Evolutionary conservation across 257 asterid species (phyloP).

Genomic region (Linaria vulgaris): DNA sequence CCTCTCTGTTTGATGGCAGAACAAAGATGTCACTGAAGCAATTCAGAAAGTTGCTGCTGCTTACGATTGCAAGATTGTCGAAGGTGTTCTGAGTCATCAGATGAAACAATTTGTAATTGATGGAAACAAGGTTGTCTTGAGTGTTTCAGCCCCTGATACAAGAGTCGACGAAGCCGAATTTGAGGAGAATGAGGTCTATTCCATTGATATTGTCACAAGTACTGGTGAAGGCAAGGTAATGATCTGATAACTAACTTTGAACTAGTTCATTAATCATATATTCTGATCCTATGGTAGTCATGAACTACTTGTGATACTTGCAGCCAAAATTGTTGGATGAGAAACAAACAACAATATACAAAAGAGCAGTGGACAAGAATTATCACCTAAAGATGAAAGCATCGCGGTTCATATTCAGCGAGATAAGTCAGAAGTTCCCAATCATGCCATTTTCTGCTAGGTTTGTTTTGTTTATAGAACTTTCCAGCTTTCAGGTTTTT

Average conservation of each 20-base stretch:
- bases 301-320: constrained; percentile 20
- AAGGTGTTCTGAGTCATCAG: constrained; percentile 93
- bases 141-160: constrained; percentile 69
- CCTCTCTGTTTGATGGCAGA: constrained; percentile 36
- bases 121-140: constrained; percentile 88
- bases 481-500: not conserved
- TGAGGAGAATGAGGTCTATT: constrained; percentile 90
- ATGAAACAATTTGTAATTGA: constrained; percentile 93
- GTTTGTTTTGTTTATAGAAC: constrained; percentile 30
- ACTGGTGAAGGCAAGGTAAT: constrained; percentile 96
- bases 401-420: constrained; percentile 87
- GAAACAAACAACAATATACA: constrained; percentile 90
- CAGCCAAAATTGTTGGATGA: constrained; percentile 84
- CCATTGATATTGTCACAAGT: constrained; percentile 82
- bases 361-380: constrained; percentile 89
- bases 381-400: constrained; percentile 92
- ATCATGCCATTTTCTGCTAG: constrained; percentile 87
- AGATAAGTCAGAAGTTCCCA: constrained; percentile 82
- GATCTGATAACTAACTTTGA: not conserved
- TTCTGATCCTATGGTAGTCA: not conserved
- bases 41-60: constrained; percentile 93
- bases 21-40: constrained; percentile 78
- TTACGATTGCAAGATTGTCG: constrained; percentile 90
- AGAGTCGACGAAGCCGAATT: constrained; percentile 94
- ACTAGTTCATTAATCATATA: not conserved